These are phyloP conservation scores for Solanum pinnatisectum DNA, from an alignment of 257 asterid species.

Conservation along the genomic window DNA sequence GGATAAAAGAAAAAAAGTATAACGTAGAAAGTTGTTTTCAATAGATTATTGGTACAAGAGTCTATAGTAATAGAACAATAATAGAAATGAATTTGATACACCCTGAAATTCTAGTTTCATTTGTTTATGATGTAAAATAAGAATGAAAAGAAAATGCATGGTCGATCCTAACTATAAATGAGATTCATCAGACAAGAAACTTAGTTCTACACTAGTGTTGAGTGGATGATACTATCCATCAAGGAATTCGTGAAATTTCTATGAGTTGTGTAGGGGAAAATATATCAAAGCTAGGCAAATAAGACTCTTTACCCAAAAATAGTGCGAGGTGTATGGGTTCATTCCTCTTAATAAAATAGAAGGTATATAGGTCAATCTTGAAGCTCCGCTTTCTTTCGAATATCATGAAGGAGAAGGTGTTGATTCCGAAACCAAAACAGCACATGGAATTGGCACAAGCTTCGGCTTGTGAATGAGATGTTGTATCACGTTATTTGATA, in stretches of 20 bases:
- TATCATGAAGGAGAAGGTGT: too few relatives aligned
- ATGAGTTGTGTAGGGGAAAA: too few relatives aligned
- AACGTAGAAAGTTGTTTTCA: neutral
- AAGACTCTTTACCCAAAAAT: neutral
- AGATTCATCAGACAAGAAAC: neutral
- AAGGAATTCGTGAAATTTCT: neutral
- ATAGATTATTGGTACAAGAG: neutral
- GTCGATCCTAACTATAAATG: neutral
- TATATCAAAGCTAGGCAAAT: neutral
- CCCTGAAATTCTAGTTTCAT: neutral
- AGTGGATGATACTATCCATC: too few relatives aligned
- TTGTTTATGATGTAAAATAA: neutral
- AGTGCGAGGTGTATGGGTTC: neutral
- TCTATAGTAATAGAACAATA: neutral
- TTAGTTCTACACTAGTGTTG: rapidly evolving
- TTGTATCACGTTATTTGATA: too few relatives aligned
- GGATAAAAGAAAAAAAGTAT: neutral
- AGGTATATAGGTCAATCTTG: neutral
- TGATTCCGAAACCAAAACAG: too few relatives aligned
- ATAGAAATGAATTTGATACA: neutral
- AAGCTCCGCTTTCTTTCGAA: too few relatives aligned
- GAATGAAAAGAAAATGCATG: neutral
- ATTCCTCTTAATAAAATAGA: neutral
- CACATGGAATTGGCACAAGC: neutral
- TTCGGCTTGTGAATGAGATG: neutral